phyloP scores from a whole-genome alignment of 768 basidiomycete species.

The Artomyces pyxidatus region DNA sequence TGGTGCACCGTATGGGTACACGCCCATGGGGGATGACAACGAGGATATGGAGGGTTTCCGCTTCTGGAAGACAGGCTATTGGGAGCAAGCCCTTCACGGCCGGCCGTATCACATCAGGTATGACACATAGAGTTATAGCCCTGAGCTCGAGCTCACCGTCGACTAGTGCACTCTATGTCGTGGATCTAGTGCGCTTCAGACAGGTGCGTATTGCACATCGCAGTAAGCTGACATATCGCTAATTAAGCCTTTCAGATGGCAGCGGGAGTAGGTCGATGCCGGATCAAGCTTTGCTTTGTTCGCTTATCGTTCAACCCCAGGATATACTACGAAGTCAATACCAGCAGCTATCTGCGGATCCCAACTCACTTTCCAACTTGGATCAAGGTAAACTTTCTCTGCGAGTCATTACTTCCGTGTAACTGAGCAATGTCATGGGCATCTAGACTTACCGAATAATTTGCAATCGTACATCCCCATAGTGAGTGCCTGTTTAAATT shows the following conservation, averaged over 20 bases:
- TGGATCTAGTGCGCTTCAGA: slow-evolving; percentile 92
- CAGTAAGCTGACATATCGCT: background rate
- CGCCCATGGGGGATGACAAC: slow-evolving; percentile 96
- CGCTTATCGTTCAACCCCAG: slow-evolving; percentile 26
- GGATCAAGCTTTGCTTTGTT: background rate
- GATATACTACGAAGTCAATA: slow-evolving; percentile 89
- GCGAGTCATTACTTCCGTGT: background rate
- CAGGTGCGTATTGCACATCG: slow-evolving; percentile 42
- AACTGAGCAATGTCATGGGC: background rate
- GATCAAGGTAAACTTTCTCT: slow-evolving; percentile 93
- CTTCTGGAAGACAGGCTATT: slow-evolving; percentile 98
- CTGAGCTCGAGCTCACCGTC: background rate
- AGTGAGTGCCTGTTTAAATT: slow-evolving; percentile 44
- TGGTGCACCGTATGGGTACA: slow-evolving; percentile 91
- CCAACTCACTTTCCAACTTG: slow-evolving; percentile 86
- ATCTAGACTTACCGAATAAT: slow-evolving; percentile 87
- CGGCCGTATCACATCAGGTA: slow-evolving; percentile 94
- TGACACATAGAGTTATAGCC: too few relatives aligned
- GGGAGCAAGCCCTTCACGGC: slow-evolving; percentile 82
- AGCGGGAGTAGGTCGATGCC: slow-evolving; percentile 40
- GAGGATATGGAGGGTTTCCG: slow-evolving; percentile 94
- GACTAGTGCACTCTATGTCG: slow-evolving; percentile 83
- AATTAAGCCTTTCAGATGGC: slow-evolving; percentile 33
- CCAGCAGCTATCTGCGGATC: slow-evolving; percentile 90
- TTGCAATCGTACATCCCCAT: slow-evolving; percentile 90